Conservation (phyloP, 2,329 filamentous ascomycete species). For the Fusarium nygamai region DNA sequence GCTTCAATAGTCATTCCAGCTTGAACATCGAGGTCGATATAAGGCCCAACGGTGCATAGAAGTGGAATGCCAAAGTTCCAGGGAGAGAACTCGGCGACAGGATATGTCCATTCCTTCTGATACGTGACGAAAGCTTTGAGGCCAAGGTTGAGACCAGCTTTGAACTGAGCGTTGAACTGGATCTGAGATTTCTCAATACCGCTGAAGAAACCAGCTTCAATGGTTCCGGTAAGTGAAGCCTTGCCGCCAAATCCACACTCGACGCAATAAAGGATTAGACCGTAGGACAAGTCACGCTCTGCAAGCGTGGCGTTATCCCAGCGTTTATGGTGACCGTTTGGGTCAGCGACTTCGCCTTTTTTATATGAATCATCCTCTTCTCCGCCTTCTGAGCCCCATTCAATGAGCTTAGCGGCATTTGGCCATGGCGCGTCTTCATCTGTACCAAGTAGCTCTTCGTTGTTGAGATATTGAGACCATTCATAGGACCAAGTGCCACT, state of each 20-base stretch:
- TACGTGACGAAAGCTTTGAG: slow-evolving; percentile 1
- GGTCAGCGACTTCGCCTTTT: not conserved
- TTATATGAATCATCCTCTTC: not conserved
- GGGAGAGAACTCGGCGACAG: not conserved
- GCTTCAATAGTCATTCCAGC: not conserved
- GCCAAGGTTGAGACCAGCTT: not conserved
- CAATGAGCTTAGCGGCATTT: not conserved
- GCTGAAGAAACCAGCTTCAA: not conserved
- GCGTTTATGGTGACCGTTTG: slow-evolving; percentile 8
- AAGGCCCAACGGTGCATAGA: not conserved
- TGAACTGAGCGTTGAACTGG: not conserved
- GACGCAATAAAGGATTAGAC: not conserved
- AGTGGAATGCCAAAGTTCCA: not conserved
- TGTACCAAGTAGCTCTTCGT: not conserved
- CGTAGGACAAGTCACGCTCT: slow-evolving; percentile 1
- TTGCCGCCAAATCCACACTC: not conserved
- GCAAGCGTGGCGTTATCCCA: not conserved
- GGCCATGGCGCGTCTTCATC: slow-evolving; percentile 6
- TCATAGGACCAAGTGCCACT: not conserved
- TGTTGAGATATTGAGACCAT: not conserved
- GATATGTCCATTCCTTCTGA: not conserved
- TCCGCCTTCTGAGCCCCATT: not conserved
- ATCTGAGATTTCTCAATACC: not conserved
- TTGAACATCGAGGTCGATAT: not conserved
- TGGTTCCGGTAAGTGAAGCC: not conserved